Conservation (phyloP, 768 basidiomycete genomes). For the Suillus subalutaceus region DNA sequence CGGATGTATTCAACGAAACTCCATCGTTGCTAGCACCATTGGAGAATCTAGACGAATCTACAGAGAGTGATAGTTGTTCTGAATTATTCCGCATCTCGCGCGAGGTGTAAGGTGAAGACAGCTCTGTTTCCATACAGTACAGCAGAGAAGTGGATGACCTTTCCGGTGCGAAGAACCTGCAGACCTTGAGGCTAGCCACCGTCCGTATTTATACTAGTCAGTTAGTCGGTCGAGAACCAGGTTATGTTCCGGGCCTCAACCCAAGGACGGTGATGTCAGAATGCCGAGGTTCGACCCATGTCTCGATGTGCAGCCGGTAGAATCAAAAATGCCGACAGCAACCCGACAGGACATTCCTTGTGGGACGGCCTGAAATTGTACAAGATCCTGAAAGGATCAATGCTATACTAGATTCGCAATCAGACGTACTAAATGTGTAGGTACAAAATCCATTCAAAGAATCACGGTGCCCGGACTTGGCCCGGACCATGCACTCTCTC, state of each 20-base stretch:
- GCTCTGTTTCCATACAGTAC: slow-evolving; percentile 1
- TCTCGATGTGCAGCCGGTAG: background rate
- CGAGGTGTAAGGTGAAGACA: background rate
- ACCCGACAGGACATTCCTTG: background rate
- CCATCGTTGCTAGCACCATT: background rate
- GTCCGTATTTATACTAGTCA: slow-evolving; percentile 1
- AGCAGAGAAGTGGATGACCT: background rate
- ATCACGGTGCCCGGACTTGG: background rate
- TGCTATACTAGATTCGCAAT: slow-evolving; percentile 1
- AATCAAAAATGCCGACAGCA: background rate
- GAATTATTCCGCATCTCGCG: background rate
- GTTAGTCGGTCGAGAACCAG: background rate
- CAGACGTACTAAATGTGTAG: background rate
- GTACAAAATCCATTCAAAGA: background rate
- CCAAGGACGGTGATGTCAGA: slow-evolving; percentile 3
- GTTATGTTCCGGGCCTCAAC: background rate
- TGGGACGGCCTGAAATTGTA: background rate
- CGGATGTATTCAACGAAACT: background rate
- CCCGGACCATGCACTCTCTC: background rate
- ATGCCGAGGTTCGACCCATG: background rate
- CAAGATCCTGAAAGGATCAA: background rate
- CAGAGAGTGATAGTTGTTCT: background rate
- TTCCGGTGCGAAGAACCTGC: background rate
- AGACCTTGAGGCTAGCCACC: background rate
- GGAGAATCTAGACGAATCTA: background rate